Percentiles rank a stretch among this genome's conserved stretches.
phyloP scores from a whole-genome alignment of 192 early-diverging fungal genomes.

The Coemansia reversa region DNA sequence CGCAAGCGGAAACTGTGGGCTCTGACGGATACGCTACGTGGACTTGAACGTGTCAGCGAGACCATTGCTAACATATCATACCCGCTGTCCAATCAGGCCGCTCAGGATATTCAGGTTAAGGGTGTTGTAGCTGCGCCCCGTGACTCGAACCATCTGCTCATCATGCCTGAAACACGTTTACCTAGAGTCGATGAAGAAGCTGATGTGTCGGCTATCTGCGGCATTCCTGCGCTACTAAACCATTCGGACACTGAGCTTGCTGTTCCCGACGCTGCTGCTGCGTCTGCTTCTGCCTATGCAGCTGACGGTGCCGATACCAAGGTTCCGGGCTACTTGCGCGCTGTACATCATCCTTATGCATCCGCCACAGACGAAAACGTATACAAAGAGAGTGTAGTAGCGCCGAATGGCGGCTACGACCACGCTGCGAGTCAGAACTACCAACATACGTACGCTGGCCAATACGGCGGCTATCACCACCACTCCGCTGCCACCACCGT shows the following conservation, averaged over 20 bases:
- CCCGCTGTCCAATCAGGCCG: slow-evolving; percentile 25
- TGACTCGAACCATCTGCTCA: slow-evolving; percentile 34
- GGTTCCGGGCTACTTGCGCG: background rate
- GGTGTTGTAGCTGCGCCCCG: slow-evolving; percentile 8
- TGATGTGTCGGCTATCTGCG: slow-evolving; percentile 32
- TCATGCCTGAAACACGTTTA: slow-evolving; percentile 25
- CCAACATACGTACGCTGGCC: background rate
- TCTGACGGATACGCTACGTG: slow-evolving; percentile 37
- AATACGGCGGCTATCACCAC: slow-evolving; percentile 3
- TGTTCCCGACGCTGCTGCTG: slow-evolving; percentile 10
- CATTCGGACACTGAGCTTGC: slow-evolving; percentile 11
- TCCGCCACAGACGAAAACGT: background rate
- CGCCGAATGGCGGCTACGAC: background rate
- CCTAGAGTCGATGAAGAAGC: slow-evolving; percentile 26
- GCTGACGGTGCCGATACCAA: slow-evolving; percentile 15
- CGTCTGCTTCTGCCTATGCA: background rate
- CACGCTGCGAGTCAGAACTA: background rate
- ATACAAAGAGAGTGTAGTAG: background rate
- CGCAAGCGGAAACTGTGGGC: slow-evolving; percentile 43
- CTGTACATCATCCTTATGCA: background rate
- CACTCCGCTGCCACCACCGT: background rate
- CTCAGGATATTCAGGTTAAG: slow-evolving; percentile 1
- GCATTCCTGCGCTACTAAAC: slow-evolving; percentile 50
- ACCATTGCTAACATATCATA: slow-evolving; percentile 25
- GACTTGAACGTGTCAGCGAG: slow-evolving; percentile 36